These are phyloP conservation scores for Rubia peregrina DNA, from an alignment of 305 asterid genomes.

Conservation along the genomic window DNA sequence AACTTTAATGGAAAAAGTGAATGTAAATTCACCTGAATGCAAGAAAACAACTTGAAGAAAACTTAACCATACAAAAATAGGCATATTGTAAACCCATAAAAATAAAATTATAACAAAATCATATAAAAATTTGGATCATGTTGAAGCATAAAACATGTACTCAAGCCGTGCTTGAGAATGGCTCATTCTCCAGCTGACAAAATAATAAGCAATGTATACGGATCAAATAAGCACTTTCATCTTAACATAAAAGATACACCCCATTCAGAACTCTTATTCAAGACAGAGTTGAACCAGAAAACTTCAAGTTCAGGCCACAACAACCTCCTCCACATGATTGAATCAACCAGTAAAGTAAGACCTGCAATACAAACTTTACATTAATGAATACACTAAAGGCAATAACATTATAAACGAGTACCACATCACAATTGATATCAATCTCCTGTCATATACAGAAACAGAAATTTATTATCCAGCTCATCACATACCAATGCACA, in stretches of 20 bases:
- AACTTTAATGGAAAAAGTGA: background rate
- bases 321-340: conserved; percentile 72
- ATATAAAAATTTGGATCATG: background rate
- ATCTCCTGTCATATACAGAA: background rate
- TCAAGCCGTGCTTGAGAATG: background rate
- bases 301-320: conserved; percentile 95
- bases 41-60: background rate
- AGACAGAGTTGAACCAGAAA: conserved; percentile 96
- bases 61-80: background rate
- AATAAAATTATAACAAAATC: background rate
- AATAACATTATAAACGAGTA: background rate
- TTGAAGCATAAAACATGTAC: background rate
- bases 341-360: conserved; percentile 65
- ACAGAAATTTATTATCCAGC: background rate
- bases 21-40: background rate
- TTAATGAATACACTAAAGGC: background rate
- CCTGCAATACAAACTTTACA: conserved; percentile 41
- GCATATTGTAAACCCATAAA: background rate
- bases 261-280: conserved; percentile 98
- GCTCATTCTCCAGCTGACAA: background rate
- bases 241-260: conserved; percentile 75
- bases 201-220: background rate
- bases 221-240: background rate
- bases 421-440: background rate
- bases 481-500: conserved; percentile 65